These are phyloP conservation scores for Coniochaeta prunicola DNA, from an alignment of 2,329 filamentous ascomycete species.

Conservation along the genomic window DNA sequence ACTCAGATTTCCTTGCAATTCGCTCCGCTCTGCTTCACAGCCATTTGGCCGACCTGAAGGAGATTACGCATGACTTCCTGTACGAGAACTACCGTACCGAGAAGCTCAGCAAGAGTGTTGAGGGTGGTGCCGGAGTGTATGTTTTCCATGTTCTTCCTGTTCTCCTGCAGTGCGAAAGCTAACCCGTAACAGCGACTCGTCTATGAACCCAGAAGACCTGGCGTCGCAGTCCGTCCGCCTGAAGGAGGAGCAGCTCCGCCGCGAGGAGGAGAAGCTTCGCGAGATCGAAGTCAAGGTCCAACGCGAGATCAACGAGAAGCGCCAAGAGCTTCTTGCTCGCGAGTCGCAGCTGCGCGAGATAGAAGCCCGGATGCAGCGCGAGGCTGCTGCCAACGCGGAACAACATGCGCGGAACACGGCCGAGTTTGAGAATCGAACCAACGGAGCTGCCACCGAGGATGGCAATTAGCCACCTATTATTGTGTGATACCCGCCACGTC, in stretches of 20 bases:
- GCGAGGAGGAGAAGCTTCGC: conserved; percentile 98
- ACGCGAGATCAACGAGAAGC: conserved; percentile 99
- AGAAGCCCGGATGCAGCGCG: conserved; percentile 92
- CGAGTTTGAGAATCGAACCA: conserved; percentile 26
- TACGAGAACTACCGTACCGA: conserved; percentile 99
- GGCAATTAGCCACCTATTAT: conserved; percentile 29
- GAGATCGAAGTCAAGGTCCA: conserved; percentile 99
- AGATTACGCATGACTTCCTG: conserved; percentile 99
- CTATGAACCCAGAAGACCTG: conserved; percentile 96
- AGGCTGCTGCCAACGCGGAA: conserved; percentile 48
- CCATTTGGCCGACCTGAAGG: conserved; percentile 96
- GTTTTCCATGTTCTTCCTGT: conserved; percentile 30
- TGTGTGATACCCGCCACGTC: conserved; percentile 3
- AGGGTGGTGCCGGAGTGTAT: conserved; percentile 80
- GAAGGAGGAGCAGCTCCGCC: conserved; percentile 98
- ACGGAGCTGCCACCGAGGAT: conserved; percentile 37
- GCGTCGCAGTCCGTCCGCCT: conserved; percentile 95
- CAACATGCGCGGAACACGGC: conserved; percentile 18
- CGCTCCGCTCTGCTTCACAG: conserved; percentile 94
- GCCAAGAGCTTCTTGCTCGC: conserved; percentile 93
- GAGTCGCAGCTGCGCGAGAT: conserved; percentile 99
- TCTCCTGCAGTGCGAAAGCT: conserved; percentile 12
- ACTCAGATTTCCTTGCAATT: conserved; percentile 97
- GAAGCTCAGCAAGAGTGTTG: conserved; percentile 99
- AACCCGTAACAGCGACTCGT: conserved; percentile 57